Conservation (phyloP, 495 filamentous ascomycete species). For the Annulohypoxylon nitens region DNA sequence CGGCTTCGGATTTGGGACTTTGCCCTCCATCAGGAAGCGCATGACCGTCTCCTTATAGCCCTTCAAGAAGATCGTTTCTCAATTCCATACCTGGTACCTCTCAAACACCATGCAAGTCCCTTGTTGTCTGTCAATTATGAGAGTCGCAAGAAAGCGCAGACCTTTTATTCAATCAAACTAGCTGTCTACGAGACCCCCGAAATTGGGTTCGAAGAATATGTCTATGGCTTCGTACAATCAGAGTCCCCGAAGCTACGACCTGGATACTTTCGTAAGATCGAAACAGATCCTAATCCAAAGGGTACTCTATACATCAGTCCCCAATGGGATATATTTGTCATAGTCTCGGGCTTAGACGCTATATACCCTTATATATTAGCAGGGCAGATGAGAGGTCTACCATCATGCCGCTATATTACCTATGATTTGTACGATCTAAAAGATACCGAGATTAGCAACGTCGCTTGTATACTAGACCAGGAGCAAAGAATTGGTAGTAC, state of each 20-base stretch:
- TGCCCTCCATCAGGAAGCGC: slow-evolving; percentile 17
- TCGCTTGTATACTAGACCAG: background rate
- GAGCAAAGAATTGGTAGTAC: background rate
- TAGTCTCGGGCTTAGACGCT: background rate
- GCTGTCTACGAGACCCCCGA: background rate
- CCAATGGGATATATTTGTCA: slow-evolving; percentile 11
- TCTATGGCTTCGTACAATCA: no score
- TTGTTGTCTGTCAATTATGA: slow-evolving; percentile 25
- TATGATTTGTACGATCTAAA: no score
- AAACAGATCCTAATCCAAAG: background rate
- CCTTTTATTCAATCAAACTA: slow-evolving; percentile 19
- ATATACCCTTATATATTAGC: background rate
- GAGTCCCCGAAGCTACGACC: background rate
- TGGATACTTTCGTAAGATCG: background rate
- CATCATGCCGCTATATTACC: no score
- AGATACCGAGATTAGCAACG: slow-evolving; percentile 5
- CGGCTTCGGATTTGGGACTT: slow-evolving; percentile 25
- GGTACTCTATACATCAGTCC: slow-evolving; percentile 17
- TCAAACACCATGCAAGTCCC: slow-evolving; percentile 16
- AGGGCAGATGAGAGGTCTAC: no score
- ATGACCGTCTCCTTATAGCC: slow-evolving; percentile 15
- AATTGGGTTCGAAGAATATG: background rate
- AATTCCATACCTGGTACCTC: background rate
- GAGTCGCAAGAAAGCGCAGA: slow-evolving; percentile 19
- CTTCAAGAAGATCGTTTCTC: background rate